Conservation (phyloP, 352 stramenopile genomes). For the Blastocystis sp. region DNA sequence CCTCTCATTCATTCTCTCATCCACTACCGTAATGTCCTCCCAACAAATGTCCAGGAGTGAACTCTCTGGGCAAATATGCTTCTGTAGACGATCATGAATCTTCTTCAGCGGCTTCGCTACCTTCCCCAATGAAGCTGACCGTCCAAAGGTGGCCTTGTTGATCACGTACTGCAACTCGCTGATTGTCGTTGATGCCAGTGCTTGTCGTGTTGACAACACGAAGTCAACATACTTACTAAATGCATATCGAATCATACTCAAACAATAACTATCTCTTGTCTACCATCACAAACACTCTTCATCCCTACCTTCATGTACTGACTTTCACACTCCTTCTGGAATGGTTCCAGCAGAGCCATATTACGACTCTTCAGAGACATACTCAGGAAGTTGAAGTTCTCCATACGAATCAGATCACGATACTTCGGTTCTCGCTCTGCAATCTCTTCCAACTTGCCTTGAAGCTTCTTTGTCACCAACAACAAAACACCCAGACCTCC, state of each 20-base stretch:
- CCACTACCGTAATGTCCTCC: not conserved
- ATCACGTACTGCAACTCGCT: not conserved
- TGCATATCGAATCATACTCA: not conserved
- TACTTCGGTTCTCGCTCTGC: conserved; percentile 33
- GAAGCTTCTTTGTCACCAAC: not conserved
- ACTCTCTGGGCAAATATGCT: not conserved
- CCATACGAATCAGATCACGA: conserved; percentile 26
- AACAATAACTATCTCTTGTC: not conserved
- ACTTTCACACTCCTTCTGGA: not conserved
- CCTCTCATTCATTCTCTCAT: not conserved
- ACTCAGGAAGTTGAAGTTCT: conserved; percentile 17
- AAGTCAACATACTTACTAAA: conserved; percentile 30
- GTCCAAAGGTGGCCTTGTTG: not conserved
- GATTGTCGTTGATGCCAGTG: not conserved
- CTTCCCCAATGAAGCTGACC: conserved; percentile 5
- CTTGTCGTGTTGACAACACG: not conserved
- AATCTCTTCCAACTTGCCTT: not conserved
- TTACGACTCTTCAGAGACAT: not conserved
- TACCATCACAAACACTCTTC: not conserved
- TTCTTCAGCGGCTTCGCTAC: not conserved
- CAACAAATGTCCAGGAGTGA: not conserved
- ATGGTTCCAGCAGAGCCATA: not conserved
- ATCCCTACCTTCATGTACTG: not conserved
- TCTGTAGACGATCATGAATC: conserved; percentile 6
- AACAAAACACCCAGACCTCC: not conserved